Percentiles rank a stretch among this genome's conserved stretches.
Conservation (phyloP, 2,329 filamentous ascomycete species). For the Phialemoniopsis sp. region DNA sequence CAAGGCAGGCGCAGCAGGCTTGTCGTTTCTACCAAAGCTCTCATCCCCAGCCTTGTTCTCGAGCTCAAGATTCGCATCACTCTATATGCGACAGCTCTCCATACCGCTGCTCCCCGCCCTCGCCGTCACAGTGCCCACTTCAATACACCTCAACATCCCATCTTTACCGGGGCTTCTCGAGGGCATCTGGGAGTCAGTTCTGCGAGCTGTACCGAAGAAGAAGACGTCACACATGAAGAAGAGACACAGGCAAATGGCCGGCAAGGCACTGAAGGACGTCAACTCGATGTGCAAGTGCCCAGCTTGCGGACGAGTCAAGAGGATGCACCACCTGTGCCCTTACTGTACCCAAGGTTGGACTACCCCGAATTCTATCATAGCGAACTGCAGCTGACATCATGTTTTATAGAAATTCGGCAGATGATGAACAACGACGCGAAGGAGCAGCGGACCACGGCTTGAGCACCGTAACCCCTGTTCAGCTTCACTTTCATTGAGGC, state of each 20-base stretch:
- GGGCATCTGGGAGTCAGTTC: conserved; percentile 87
- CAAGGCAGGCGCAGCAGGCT: conserved; percentile 30
- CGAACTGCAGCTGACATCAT: conserved; percentile 17
- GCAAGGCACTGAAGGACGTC: conserved; percentile 90
- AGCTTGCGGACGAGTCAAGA: conserved; percentile 82
- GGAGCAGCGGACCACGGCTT: conserved; percentile 6
- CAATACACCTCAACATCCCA: conserved; percentile 49
- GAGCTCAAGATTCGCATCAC: conserved; percentile 35
- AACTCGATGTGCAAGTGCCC: conserved; percentile 85
- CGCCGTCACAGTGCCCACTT: conserved; percentile 54
- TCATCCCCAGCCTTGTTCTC: conserved; percentile 34
- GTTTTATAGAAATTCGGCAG: conserved; percentile 35
- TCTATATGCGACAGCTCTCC: conserved; percentile 40
- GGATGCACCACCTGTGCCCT: conserved; percentile 83
- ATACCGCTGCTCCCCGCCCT: conserved; percentile 48
- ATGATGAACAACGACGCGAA: conserved; percentile 21
- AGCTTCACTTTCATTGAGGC: too few relatives aligned
- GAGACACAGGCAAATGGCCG: conserved; percentile 88
- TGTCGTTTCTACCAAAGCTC: conserved; percentile 53
- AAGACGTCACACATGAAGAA: conserved; percentile 98
- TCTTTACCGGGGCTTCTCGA: conserved; percentile 63
- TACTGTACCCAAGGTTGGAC: conserved; percentile 51
- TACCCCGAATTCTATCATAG: background rate
- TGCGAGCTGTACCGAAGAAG: conserved; percentile 95
- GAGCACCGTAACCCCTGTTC: background rate